Evolutionary conservation across 805 yeast species (phyloP).

Genomic region (Yamadazyma sp.): DNA sequence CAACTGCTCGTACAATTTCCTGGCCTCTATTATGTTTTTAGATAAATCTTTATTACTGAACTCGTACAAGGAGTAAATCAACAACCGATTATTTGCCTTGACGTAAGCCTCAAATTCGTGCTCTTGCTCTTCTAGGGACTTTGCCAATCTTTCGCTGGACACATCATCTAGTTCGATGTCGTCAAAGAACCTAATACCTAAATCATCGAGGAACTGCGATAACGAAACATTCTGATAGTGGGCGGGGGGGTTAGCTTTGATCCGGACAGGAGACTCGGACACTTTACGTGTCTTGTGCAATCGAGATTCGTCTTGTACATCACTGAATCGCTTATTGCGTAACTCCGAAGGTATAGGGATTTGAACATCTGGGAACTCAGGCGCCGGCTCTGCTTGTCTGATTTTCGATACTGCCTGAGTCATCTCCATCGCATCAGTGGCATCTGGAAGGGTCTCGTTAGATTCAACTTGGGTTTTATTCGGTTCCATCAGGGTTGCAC

Average conservation of each 20-base stretch:
- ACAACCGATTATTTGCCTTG: constrained; percentile 40
- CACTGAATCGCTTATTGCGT: constrained; percentile 11
- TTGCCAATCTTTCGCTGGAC: constrained; percentile 23
- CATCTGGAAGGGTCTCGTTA: background rate
- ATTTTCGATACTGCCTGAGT: constrained; percentile 14
- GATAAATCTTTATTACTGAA: constrained; percentile 55
- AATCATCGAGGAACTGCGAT: constrained; percentile 37
- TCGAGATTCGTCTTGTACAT: constrained; percentile 5
- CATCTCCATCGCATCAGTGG: constrained; percentile 23
- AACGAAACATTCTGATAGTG: constrained; percentile 36
- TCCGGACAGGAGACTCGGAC: background rate
- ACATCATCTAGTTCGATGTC: constrained; percentile 39
- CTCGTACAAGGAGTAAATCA: constrained; percentile 48
- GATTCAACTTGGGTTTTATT: background rate
- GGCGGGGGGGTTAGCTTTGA: constrained; percentile 12
- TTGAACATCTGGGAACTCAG: constrained; percentile 15
- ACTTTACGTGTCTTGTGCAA: constrained; percentile 5
- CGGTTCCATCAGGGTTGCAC: background rate
- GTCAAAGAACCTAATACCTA: constrained; percentile 46
- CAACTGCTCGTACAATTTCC: constrained; percentile 45
- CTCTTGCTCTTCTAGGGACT: constrained; percentile 11
- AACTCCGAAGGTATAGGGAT: constrained; percentile 17
- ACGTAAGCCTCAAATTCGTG: constrained; percentile 33
- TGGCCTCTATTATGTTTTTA: constrained; percentile 52
- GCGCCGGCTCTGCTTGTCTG: constrained; percentile 2